Evolutionary conservation across 1,139 yeast genomes (phyloP), one percentile per base, ranked within the genome.

Genomic region (Hyphopichia wangnamkhiaoensis): DNA sequence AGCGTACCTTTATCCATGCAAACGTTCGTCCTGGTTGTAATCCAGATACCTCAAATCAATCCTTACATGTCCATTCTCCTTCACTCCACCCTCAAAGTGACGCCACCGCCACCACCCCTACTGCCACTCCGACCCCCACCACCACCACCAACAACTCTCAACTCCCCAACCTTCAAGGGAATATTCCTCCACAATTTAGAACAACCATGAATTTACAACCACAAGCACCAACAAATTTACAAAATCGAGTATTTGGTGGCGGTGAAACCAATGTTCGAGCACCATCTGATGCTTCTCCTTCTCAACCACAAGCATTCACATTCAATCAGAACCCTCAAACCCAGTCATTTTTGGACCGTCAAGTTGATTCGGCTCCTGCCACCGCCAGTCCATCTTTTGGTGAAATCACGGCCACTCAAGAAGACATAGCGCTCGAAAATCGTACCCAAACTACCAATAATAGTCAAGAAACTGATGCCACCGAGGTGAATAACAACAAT

Each of bases 1-100:
- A 71, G 39, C 50, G 67, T 25, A 60, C 68, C 8, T 67, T 68
- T 41, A 49, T 57, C 25, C 68, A 66, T 39, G 67, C 68, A 6
- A 63, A 60, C 45, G 30, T 25, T 10, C 29, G 35, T 4, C 35
- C 35, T 7, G 15, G 21, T 14, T n/a, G 30, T 21, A 13, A 6
- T 4, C 14, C 12, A 10, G 29, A 15, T 20, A 23, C n/a, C n/a
- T 18, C n/a, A 4, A 28, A 7, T 28, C 19, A 23, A 18, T 13
- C 29, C 15, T 12, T 9, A 23, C 14, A 8, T 5, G 12, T 5
- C 29, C 15, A n/a, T n/a, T 6, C 29, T 26, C 14, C 14, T n/a
- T 26, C 29, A n/a, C 12, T 13, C 27, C 17, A 20, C 30, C 23
- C 23, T 9, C 29, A 19, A 33, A 33, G 15, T 18, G 27, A 27